Conservation (phyloP, 2,329 filamentous ascomycete genomes). For the Colletotrichum karsti region DNA sequence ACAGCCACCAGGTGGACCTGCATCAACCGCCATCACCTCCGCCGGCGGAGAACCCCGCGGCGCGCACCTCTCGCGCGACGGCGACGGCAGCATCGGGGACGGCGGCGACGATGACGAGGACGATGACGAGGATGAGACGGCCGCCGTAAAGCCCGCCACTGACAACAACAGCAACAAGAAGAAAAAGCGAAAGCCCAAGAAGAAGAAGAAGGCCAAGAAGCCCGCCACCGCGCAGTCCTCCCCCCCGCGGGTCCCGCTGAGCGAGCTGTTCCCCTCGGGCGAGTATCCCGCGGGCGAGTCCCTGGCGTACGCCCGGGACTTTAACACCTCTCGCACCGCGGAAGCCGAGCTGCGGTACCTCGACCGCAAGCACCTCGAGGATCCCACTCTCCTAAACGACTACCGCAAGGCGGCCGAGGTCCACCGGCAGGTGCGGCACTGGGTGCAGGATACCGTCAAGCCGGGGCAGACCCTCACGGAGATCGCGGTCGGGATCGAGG, state of each 20-base stretch:
- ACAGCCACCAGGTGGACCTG: constrained; percentile 33
- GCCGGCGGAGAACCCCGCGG: constrained; percentile 51
- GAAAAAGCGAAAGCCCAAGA: constrained; percentile 21
- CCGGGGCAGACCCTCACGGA: constrained; percentile 83
- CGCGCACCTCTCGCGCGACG: constrained; percentile 48
- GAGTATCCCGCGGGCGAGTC: constrained; percentile 40
- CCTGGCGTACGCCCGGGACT: constrained; percentile 30
- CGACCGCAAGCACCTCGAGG: constrained; percentile 35
- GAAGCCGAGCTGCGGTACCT: constrained; percentile 35
- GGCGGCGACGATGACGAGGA: constrained; percentile 40
- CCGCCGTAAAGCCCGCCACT: background rate
- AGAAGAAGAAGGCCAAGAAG: constrained; percentile 34
- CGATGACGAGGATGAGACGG: constrained; percentile 36
- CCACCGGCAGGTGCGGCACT: constrained; percentile 88
- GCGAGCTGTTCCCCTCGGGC: constrained; percentile 37
- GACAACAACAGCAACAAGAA: constrained; percentile 9
- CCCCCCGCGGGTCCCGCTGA: constrained; percentile 42
- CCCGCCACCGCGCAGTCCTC: constrained; percentile 37
- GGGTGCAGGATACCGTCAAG: constrained; percentile 82
- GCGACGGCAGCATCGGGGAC: constrained; percentile 48
- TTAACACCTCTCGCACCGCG: constrained; percentile 32
- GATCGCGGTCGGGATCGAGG: constrained; percentile 88
- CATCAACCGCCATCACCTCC: constrained; percentile 27
- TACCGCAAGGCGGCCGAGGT: constrained; percentile 88
- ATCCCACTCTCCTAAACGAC: constrained; percentile 75